Base-by-base conservation (phyloP, 2,329 filamentous ascomycete species). In the Reticulascus tulasneorum region DNA sequence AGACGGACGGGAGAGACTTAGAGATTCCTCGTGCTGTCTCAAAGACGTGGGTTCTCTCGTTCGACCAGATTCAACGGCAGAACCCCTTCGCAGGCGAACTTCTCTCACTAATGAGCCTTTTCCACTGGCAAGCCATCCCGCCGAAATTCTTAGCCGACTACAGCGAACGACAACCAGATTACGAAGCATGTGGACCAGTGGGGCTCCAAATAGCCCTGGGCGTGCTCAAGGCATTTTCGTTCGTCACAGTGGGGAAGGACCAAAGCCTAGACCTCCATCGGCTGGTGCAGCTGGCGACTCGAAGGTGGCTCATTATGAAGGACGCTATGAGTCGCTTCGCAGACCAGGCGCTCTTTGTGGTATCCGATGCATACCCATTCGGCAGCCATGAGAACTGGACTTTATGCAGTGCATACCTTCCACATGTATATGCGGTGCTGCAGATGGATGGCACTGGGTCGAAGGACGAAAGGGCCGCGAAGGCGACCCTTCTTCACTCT, bases 31-130 rank as follows among this genome's bases (percentile, higher is more conserved):
- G 41, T 4, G 47, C 60, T 1, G 50, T 64, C 7, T 3, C 33
- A 22, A 35, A 48, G 11, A 61, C 58, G 0, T 64, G 56, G 57
- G 49, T 59, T 3, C 32, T 63, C 2, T 62, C 55, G 1, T 62
- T 64, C 1, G 42, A 58, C 4, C 53, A 62, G 9, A 57, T 63
- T 11, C 17, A 54, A 4, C 21, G 24, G 7, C 51, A 52, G 5
- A 25, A 47, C 10, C 1, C 23, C 11, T 36, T 58, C 0, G 56
- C 56, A 1, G 38, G 44, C n/a, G 46, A 60, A 2, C 29, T 63
- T 0, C 35, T 64, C 0, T 61, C 57, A 0, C 30, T 63, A 7
- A 56, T 63, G 42, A 53, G 53, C 3, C 38, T 57, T 0, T 49
- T 62, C 7, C 48, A 62, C 32, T 45, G 52, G 0, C 52, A 60